Base-by-base conservation (phyloP, 768 basidiomycete genomes). In the Chalciporus piperatus region DNA sequence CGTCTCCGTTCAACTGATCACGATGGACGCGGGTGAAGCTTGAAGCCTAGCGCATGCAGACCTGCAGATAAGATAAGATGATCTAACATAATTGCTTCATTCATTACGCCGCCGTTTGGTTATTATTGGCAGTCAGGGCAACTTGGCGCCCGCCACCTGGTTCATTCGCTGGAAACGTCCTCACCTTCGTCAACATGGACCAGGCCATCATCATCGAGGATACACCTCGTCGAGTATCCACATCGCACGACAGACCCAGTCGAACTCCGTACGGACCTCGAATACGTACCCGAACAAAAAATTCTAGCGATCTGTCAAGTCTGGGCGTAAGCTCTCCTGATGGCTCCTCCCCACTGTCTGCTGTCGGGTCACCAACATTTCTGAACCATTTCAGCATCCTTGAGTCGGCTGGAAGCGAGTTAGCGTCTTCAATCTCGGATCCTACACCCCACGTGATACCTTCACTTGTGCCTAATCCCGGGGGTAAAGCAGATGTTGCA, bases 261-360 rank as follows among this genome's bases (percentile, higher is more conserved):
- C 56, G 67, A 10, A 37, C 59, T 0, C 66, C 66, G 0, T 50
- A 47, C 8, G 66, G 66, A 0, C 66, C 66, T 0, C 50, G 66
- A 2, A 52, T 58, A 32, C 62, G 56, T 17, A 54, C 59, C 0
- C 55, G 47, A 13, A 47, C 43, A 28, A 64, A 57, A 40, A 48
- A 47, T 19, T 54, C 60, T 0, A 3, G 49, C 6, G 63, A 65
- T 33, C 44, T 56, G 17, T 39, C 38, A 20, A 49, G 45, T n/a
- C 43, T 48, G 9, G 41, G 41, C 22, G 40, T 47, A 16, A 47
- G 43, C 41, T 42, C 54, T 23, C 39, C 43, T 13, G 55, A 57
- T 32, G 30, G 37, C 23, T 37, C 35, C 45, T 61, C 59, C 1
- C 48, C 56, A 13, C 16, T 35, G 27, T 42, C 44, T 8, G 39